Base-by-base conservation (phyloP, 2,329 filamentous ascomycete species). In the Pseudogymnoascus sp. region DNA sequence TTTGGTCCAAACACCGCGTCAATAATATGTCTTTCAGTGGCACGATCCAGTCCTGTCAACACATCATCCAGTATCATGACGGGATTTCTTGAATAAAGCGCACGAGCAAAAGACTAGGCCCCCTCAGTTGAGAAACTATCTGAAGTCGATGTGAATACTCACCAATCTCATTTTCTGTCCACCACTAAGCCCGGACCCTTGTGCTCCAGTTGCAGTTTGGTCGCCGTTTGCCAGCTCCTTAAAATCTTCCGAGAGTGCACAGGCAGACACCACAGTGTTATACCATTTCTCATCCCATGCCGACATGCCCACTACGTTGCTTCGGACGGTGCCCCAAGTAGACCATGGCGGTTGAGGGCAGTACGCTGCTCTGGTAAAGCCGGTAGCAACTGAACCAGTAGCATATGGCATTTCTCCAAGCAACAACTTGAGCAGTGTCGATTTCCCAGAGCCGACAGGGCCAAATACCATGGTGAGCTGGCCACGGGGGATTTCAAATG, bases 391-490 rank as follows among this genome's bases (percentile, higher is more conserved):
- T 31, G 47, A 54, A n/a, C 63, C 63, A 10, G n/a, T 31, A 4
- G 37, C 36, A 18, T 29, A 42, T 18, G 40, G 26, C 11, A 64
- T 37, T 64, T 81, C 79, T 23, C 78, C 77, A 0, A 80, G 73
- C 14, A 81, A 68, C 16, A 74, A 73, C 64, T 78, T 78, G 4
- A 80, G 72, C 4, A 83, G 68, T 3, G 80, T 81, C 18, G 80
- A 81, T 65, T 83, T 83, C 3, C 81, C 81, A 64, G 77, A 81
- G 4, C 79, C 81, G 23, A 81, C 78, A 14, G 80, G 80, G 14
- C 80, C 54, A 65, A 61, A 64, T 45, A 57, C 66, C 71, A 54
- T 31, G 14, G 47, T 54, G 26, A 31, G 16, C 26, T 54, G 26
- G n/a, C 26, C 47, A 18, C 47, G 47, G n/a, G 47, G 47, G 2